Percentiles rank a stretch among this genome's conserved stretches.
Evolutionary conservation across 768 basidiomycete genomes (phyloP).

Genomic region (Agaricus subrufescens): DNA sequence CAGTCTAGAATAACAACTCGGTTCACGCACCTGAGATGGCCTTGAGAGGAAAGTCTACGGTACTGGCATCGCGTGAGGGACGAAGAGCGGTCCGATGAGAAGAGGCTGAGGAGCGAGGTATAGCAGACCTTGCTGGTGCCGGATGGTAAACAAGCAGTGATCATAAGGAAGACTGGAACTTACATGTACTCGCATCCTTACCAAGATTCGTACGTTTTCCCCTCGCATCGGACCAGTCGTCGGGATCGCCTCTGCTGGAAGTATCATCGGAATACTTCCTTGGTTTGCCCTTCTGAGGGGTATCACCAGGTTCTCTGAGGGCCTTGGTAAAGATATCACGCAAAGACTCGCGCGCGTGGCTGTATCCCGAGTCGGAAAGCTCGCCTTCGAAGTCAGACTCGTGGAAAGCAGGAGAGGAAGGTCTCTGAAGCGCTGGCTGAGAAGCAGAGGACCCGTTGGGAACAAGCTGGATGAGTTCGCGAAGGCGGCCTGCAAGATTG

Average conservation of each 20-base stretch:
- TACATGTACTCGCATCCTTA: constrained; percentile 67
- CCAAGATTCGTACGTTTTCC: constrained; percentile 57
- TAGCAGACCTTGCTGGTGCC: constrained; percentile 22
- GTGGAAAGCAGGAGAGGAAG: constrained; percentile 27
- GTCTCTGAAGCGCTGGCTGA: constrained; percentile 16
- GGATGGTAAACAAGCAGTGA: constrained; percentile 11
- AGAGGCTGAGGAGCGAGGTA: constrained; percentile 24
- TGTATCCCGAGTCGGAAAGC: constrained; percentile 32
- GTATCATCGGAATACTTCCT: constrained; percentile 54
- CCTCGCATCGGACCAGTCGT: constrained; percentile 39
- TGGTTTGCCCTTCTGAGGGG: constrained; percentile 46
- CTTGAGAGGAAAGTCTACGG: constrained; percentile 7
- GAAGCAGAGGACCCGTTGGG: constrained; percentile 23
- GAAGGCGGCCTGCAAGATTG: constrained; percentile 47
- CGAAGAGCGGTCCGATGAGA: constrained; percentile 31
- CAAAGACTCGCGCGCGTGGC: constrained; percentile 52
- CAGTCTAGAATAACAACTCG: neutral
- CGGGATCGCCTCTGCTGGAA: constrained; percentile 52
- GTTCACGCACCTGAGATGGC: constrained; percentile 5
- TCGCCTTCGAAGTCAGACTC: constrained; percentile 59
- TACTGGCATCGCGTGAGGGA: neutral
- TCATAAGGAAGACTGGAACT: constrained; percentile 18
- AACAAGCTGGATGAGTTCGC: constrained; percentile 53
- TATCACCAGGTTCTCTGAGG: constrained; percentile 58
- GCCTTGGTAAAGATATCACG: constrained; percentile 66